Evolutionary conservation across 225 moss, liverwort and hornwort species (phyloP), one percentile per base, ranked within the genome.

Genomic region (Asterella californica): DNA sequence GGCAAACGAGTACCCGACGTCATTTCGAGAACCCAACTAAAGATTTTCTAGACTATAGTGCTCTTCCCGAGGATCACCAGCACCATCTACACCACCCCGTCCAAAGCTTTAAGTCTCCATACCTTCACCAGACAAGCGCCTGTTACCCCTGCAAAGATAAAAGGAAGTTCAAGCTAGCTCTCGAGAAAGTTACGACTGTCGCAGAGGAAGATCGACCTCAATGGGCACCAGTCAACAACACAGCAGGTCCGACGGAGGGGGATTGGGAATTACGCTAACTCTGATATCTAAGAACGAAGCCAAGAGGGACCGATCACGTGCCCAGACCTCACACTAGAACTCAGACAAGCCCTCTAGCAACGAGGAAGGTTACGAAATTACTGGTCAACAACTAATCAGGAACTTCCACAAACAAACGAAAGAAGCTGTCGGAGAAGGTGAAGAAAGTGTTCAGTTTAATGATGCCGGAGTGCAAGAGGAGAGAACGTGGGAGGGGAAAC

Each of bases 1-100:
- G 89, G 89, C 45, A 86, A 54, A 29, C 89, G 84, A 42, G 89
- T 89, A 38, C 89, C 89, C 64, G 89, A 89, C 75, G 89, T 89
- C 89, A 89, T 89, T 69, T 78, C 72, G n/a, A 57, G 10, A 24
- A 48, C 30, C 5, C 59, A 9, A 46, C 54, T 18, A 29, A 10
- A 50, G 17, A 73, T 62, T 17, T 29, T 48, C 71, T 80, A 61
- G 7, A 22, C 60, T 48, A 74, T 14, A 2, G 25, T 27, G 59
- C 47, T 45, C 63, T 61, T 34, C 46, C 61, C 79, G 15, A 19
- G 49, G 50, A 17, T 30, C 52, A 70, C 70, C 68, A 68, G 55
- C 79, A 80, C 73, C 80, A 80, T 72, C 80, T 80, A 79, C 78
- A 65, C 54, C 38, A 18, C 54, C 17, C 54, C 54, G 37, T 57